Base-by-base conservation (phyloP, 345 rosid genomes). In the Citrus trifoliata region DNA sequence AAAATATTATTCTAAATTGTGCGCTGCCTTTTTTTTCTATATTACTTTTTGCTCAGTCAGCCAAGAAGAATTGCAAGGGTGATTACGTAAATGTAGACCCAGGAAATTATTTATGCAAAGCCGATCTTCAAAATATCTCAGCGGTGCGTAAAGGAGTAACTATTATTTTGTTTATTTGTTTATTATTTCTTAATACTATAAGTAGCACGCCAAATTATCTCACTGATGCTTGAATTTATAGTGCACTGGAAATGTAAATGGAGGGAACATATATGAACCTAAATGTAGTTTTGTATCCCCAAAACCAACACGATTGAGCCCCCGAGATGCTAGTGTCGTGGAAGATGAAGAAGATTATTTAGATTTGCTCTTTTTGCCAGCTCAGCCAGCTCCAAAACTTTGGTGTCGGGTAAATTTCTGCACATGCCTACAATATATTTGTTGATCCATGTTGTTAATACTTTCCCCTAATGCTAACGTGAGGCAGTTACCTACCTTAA, bases 341-440 rank as follows among this genome's bases (percentile, higher is more conserved):
- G 40, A 32, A 6, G 62, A 71, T 10, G 67, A 28, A 63, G 42
- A 65, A 32, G 10, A 65, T 32, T n/a, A 4, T 21, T 2, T 2
- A 21, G 74, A 77, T 58, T 56, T 69, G 42, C 22, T 56, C 28
- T 25, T 28, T 40, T 38, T 59, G 9, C 56, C 58, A 7, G 16
- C 27, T 4, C 58, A 30, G 59, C 4, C 21, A 10, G 5, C 30
- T 77, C 25, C 37, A 4, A 21, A 24, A 25, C 30, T 56, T 0
- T 77, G 80, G 74, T 77, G 74, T 28, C 80, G 75, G 70, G 80
- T 70, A 62, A 66, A 22, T 28, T 27, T 53, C 22, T 53, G 19
- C 58, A 1, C 58, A 53, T 46, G 51, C 58, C 19, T 53, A 0
- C 58, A 18, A 5, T 53, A 13, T 46, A 46, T 46, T 46, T 46